phyloP scores from a whole-genome alignment of 2,329 filamentous ascomycete genomes.

The Hypoxylon sp. region DNA sequence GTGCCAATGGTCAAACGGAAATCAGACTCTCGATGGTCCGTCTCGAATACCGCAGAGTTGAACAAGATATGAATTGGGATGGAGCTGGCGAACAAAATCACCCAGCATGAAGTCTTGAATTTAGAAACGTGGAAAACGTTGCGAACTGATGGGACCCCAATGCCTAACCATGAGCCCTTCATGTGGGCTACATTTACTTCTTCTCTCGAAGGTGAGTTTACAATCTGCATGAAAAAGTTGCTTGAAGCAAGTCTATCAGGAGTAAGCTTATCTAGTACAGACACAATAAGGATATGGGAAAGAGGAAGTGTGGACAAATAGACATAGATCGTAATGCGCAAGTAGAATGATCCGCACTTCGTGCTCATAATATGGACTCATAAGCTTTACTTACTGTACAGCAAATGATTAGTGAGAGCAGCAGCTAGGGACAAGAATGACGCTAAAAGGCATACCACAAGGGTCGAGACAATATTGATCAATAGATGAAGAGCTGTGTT shows the following conservation, averaged over 20 bases:
- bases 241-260: conserved; percentile 9
- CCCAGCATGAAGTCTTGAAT: conserved; percentile 43
- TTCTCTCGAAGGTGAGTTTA: conserved; percentile 64
- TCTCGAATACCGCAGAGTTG: conserved; percentile 30
- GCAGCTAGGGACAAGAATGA: too few relatives aligned
- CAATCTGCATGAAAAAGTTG: conserved; percentile 57
- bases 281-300: neutral
- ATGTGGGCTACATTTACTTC: conserved; percentile 65
- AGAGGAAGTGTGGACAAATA: neutral
- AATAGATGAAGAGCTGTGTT: neutral
- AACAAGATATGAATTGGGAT: conserved; percentile 52
- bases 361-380: neutral
- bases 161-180: conserved; percentile 58
- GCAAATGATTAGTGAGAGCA: neutral
- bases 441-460: neutral
- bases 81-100: conserved; percentile 45
- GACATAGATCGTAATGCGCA: neutral
- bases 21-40: conserved; percentile 15
- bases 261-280: neutral
- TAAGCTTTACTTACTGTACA: neutral
- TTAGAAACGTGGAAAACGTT: conserved; percentile 54
- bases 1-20: conserved; percentile 29
- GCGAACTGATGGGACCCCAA: conserved; percentile 60
- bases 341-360: neutral
- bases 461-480: neutral